Base-by-base conservation (phyloP, 495 filamentous ascomycete species). In the Margaritispora aquatica region DNA sequence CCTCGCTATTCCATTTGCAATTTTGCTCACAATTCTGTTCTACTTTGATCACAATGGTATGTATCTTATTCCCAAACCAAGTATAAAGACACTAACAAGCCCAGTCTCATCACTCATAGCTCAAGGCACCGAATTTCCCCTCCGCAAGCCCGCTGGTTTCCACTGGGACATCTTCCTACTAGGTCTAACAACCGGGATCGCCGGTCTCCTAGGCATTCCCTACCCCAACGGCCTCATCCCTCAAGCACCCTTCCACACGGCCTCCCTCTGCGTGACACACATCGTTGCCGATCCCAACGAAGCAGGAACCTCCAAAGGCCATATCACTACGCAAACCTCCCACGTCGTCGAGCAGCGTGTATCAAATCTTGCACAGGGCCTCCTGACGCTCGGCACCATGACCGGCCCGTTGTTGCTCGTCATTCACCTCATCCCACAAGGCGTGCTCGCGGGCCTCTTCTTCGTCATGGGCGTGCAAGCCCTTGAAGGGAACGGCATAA, bases 101-200 rank as follows among this genome's bases (percentile, higher is more conserved):
- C 22, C 38, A 86, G 88, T 94, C 2, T 92, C 88, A 10, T 87
- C 88, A 23, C 83, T 97, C 54, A 96, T 93, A 49, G 91, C 91
- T 8, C 93, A 97, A 72, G 93, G 89, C 47, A 95, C 86, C 44
- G 88, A 96, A 65, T 97, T 96, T 66, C 93, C 93, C 1, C 81
- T 97, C 21, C 80, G 80, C 13, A 97, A 97, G 64, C 93, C 93
- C 5, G 90, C 91, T 29, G 92, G 92, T 10, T 97, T 97, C 70
- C 92, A 96, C 76, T 97, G 92, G 92, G 92, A 96, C 65, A 69
- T 97, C 51, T 96, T 94, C 78, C 84, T 97, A 26, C 84, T 97
- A 1, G 93, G 93, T 15, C 74, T 91, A 13, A 97, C 93, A 2
- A 96, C 92, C 0, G 88, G 87, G 55, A 71, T 96, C 19, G 86